Evolutionary conservation across 495 filamentous ascomycete genomes (phyloP).

Genomic region (Lophium mytilinum): DNA sequence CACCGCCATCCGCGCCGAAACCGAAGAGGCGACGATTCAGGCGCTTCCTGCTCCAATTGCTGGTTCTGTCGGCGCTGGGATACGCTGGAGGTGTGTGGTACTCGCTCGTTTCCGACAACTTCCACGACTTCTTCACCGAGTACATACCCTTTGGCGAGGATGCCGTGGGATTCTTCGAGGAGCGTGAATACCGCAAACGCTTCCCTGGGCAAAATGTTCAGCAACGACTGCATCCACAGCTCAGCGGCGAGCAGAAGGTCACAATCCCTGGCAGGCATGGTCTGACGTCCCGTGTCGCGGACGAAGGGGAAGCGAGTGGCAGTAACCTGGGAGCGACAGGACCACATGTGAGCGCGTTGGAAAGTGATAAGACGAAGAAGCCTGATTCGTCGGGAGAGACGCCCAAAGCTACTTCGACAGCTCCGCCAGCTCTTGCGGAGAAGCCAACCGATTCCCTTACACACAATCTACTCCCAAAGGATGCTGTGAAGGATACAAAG

Average conservation of each 20-base stretch:
- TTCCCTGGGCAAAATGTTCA: conserved; percentile 66
- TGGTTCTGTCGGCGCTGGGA: conserved; percentile 62
- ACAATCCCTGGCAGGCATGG: conserved; percentile 81
- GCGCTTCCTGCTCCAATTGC: conserved; percentile 61
- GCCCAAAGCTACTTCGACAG: conserved; percentile 11
- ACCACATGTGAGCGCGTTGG: conserved; percentile 31
- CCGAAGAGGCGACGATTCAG: conserved; percentile 71
- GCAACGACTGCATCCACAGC: conserved; percentile 39
- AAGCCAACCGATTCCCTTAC: conserved; percentile 17
- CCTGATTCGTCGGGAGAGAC: background rate
- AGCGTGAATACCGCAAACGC: conserved; percentile 83
- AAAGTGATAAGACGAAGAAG: conserved; percentile 4
- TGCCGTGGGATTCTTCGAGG: conserved; percentile 92
- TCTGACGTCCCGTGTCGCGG: conserved; percentile 69
- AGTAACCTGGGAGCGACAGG: conserved; percentile 24
- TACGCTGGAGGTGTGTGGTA: conserved; percentile 88
- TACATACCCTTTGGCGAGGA: conserved; percentile 94
- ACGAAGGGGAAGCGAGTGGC: conserved; percentile 33
- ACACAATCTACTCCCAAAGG: conserved; percentile 30
- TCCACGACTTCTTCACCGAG: conserved; percentile 99
- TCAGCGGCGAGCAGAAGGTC: conserved; percentile 54
- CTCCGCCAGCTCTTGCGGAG: conserved; percentile 12
- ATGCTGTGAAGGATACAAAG: conserved; percentile 14
- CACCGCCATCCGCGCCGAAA: conserved; percentile 38
- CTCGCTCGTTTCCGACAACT: conserved; percentile 88